phyloP scores from a whole-genome alignment of 2,329 filamentous ascomycete species.

The Colletotrichum tofieldiae region DNA sequence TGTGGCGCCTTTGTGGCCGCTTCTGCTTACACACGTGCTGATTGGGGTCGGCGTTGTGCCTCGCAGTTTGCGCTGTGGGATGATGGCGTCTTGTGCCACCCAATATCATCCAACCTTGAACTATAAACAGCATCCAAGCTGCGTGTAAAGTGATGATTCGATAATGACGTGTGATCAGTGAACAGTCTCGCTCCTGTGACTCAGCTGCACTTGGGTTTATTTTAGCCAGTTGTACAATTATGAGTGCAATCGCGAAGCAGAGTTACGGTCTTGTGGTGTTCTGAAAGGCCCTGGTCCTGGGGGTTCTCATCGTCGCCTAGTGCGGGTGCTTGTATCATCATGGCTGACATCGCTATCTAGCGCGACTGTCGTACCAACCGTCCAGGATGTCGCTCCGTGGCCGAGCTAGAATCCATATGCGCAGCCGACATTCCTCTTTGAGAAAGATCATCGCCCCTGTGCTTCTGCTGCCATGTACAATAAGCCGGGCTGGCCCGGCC shows the following conservation, averaged over 20 bases:
- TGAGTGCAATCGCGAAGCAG: not conserved
- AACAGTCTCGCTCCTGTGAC: not conserved
- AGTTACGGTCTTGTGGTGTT: not conserved
- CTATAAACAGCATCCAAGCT: not conserved
- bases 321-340: not conserved
- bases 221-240: not conserved
- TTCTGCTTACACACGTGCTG: not conserved
- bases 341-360: not conserved
- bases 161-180: not conserved
- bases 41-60: not conserved
- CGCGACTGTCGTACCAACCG: not conserved
- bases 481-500: conserved; percentile 42
- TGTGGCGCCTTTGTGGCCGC: not conserved
- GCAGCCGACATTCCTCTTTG: conserved; percentile 22
- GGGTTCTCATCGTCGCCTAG: not conserved
- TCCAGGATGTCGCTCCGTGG: not conserved
- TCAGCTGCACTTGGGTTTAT: not conserved
- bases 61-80: not conserved
- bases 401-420: not conserved
- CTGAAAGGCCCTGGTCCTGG: not conserved
- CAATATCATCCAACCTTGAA: not conserved
- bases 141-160: not conserved
- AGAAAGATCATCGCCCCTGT: conserved; percentile 23
- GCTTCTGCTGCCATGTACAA: conserved; percentile 8
- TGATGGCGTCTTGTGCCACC: not conserved